Base-by-base conservation (phyloP, 805 yeast genomes). In the Candida qinlingensis region DNA sequence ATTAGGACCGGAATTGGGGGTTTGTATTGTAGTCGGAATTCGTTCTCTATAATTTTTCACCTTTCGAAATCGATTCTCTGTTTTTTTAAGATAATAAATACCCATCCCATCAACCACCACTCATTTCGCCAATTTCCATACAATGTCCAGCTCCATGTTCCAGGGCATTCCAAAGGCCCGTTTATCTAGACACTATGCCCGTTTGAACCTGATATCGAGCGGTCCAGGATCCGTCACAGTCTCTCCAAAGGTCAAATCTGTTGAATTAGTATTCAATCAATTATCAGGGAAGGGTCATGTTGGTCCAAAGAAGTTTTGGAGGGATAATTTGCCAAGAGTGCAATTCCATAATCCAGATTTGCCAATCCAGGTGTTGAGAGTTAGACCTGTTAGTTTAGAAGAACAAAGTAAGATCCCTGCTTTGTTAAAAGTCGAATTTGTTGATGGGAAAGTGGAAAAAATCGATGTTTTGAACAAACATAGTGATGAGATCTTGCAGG, bases 291-390 rank as follows among this genome's bases (percentile, higher is more conserved):
- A 72, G 54, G 85, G 87, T 1, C 81, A 83, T 57, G 72, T 76
- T 68, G 91, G 91, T 2, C 77, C 86, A 48, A 59, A 53, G 59
- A 76, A 77, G 55, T 87, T 90, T 67, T 87, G 95, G 94, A 79
- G 78, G 57, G 69, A 73, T 45, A 77, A 80, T 66, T 70, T 90
- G 49, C 95, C 94, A 28, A 80, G 90, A 6, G 73, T 90, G 53
- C 83, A 80, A 63, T 90, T 86, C 65, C 91, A 88, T 69, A 90
- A 90, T 65, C 91, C 92, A n/a, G 69, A 71, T 40, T 60, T 86
- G 29, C 75, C 79, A 27, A 80, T 88, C 48, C 72, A 75, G 27
- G 83, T 88, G 35, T 69, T 75, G 11, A 72, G 90, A 55, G 72
- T 85, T 40, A 69, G 72, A 37, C 62, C 68, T 42, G 37, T 11